Evolutionary conservation across 2,329 filamentous ascomycete species (phyloP), one percentile per base, ranked within the genome.

Genomic region (Verticillium albo-atrum): DNA sequence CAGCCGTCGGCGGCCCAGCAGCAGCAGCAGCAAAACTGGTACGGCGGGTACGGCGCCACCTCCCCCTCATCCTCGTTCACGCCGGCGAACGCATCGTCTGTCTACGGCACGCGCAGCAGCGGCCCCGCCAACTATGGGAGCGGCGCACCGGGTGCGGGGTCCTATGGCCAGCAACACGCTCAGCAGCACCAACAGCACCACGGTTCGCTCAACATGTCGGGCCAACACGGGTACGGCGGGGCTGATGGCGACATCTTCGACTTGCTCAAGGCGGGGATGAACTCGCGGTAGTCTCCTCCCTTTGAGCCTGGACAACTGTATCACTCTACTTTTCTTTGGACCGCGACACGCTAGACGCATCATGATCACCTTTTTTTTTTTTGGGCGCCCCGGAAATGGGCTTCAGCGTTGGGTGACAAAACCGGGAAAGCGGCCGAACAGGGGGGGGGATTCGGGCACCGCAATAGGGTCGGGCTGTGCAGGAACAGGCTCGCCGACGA

Each of bases 121-220:
- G 20, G 42, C 12, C 20, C 51, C 14, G 28, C 37, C 9, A 23
- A 12, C 4, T 51, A 57, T 35, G 35, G 34, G 23, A 28, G 54
- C 34, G 14, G 51, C 51, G 23, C 51, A 10, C 17, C 26, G 17
- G 27, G 35, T n/a, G 26, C 27, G 23, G 37, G n/a, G 15, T 51
- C 55, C 2, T 57, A 57, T 15, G 58, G 60, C 35, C 56, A 60
- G 7, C 55, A 30, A 34, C 55, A 59, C 10, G n/a, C 9, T 6
- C 37, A 37, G 53, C 42, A 23, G 15, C 52, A 34, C 53, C 42
- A 23, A 12, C 32, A 55, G 37, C 25, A 27, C 14, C 51, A 53
- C 14, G 51, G 51, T 5, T 4, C 23, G 51, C 23, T 25, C 23
- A 28, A 17, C 14, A 27, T 53, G 51, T 9, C 51, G 2, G 27